phyloP scores from a whole-genome alignment of 2,329 filamentous ascomycete genomes.

The Penicillium sp. region DNA sequence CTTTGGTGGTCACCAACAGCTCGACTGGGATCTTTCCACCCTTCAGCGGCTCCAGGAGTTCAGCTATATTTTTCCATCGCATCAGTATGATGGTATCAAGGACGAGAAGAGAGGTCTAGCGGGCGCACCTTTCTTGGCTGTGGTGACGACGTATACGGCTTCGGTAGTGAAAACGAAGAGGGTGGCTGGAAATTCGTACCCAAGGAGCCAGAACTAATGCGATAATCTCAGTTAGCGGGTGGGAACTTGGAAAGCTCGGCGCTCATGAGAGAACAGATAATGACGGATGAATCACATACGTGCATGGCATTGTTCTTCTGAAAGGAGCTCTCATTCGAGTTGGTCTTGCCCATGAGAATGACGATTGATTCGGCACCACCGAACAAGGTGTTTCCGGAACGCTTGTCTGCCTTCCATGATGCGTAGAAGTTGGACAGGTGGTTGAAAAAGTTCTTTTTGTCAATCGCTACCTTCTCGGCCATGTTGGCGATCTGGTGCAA shows the following conservation, averaged over 20 bases:
- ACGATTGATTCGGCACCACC: conserved; percentile 84
- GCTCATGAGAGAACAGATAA: neutral
- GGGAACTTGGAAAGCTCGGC: neutral
- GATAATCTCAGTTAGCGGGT: conserved; percentile 8
- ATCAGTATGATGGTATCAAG: conserved; percentile 8
- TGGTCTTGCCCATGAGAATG: conserved; percentile 92
- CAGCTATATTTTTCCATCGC: conserved; percentile 61
- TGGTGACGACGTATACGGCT: conserved; percentile 88
- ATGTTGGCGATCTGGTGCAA: conserved; percentile 44
- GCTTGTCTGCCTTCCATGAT: conserved; percentile 96
- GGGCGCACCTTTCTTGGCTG: conserved; percentile 87
- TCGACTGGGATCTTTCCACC: conserved; percentile 91
- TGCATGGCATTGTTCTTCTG: conserved; percentile 97
- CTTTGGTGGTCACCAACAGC: conserved; percentile 88
- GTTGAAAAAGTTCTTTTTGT: conserved; percentile 91
- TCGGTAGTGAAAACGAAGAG: conserved; percentile 91
- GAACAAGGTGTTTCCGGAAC: conserved; percentile 82
- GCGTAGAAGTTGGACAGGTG: conserved; percentile 84
- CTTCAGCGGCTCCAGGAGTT: conserved; percentile 89
- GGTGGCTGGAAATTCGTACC: conserved; percentile 97
- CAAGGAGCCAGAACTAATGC: conserved; percentile 89
- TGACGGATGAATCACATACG: conserved; percentile 58
- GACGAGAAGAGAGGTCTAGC: neutral
- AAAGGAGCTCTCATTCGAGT: conserved; percentile 76
- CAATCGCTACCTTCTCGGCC: conserved; percentile 89